Evolutionary conservation across 192 early-diverging fungal species (phyloP).

Genomic region (Linnemannia elongata): DNA sequence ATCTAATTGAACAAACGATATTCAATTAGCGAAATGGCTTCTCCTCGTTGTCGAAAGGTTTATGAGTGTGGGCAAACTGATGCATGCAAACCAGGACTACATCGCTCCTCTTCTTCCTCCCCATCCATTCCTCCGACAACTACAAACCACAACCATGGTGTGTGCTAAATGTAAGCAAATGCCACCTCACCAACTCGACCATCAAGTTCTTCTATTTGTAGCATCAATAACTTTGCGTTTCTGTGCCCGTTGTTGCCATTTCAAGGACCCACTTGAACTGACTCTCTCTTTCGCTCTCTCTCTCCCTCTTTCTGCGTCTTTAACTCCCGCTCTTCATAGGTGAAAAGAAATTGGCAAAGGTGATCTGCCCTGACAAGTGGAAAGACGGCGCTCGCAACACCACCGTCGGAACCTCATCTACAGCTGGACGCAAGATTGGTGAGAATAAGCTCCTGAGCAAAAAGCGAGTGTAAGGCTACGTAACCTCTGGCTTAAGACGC

Average conservation of each 20-base stretch:
- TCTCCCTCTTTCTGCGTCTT: background rate
- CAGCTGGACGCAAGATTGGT: conserved; percentile 64
- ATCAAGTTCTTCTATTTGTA: background rate
- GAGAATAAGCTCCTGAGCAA: conserved; percentile 74
- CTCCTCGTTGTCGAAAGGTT: too few species aligned
- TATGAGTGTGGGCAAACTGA: background rate
- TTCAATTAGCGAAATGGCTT: conserved; percentile 35
- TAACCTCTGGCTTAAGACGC: background rate
- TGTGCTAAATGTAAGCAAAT: conserved; percentile 62
- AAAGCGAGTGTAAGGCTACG: conserved; percentile 59
- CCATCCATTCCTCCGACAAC: background rate
- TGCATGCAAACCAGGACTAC: conserved; percentile 2
- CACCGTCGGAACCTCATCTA: conserved; percentile 45
- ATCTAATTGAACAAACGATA: background rate
- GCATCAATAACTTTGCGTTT: background rate
- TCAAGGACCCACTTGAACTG: background rate
- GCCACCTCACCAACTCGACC: background rate
- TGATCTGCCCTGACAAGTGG: conserved; percentile 75
- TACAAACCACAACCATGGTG: conserved; percentile 54
- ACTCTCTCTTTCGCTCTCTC: background rate
- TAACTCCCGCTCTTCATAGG: conserved; percentile 28
- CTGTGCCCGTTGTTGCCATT: background rate
- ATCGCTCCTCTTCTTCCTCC: background rate
- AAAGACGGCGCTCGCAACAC: conserved; percentile 73
- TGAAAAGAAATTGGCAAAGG: conserved; percentile 73